Evolutionary conservation across 352 stramenopile species (phyloP), one percentile per base, ranked within the genome.

Genomic region (Globisporangium yorkense): DNA sequence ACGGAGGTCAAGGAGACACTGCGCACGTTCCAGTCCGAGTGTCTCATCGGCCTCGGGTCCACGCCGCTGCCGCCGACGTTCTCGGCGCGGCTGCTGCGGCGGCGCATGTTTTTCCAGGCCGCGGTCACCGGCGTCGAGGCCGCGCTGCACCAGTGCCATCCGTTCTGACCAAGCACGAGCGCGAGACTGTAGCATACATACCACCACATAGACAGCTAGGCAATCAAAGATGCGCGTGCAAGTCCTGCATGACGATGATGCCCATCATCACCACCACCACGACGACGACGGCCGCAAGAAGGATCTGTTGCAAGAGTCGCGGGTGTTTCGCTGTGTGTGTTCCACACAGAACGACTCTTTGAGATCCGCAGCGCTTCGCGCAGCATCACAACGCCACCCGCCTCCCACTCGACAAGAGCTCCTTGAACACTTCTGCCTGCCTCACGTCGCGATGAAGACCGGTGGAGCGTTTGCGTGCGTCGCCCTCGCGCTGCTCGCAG

Each of bases 31-130:
- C 52, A 63, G 1, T 66, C 55, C 43, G 74, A 87, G 41, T 85
- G 77, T 33, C 68, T 85, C 51, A 62, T 74, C n/a, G 72, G 71
- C 0, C 54, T 87, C 16, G 77, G 72, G 16, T 71, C 72, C 0
- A 74, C 69, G 20, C 70, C 64, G 2, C 44, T 87, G 39, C 70
- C 77, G 0, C n/a, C 47, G 8, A 37, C 51, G 1, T 87, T 87
- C 44, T 49, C 62, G 0, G 21, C 44, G 15, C 53, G 60, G 9
- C 57, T 87, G 35, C 65, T 79, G 49, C 70, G 71, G 21, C 70
- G 74, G 0, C 64, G 74, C 24, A 27, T 79, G 8, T 63, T 83
- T 56, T 81, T 72, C 56, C 35, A 78, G 39, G 76, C 44, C 3
- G 15, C 51, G 7, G 33, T 47, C 15, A 37, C 51, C 2, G 33